Conservation (phyloP, 2,329 filamentous ascomycete species). For the Xylariaceae sp. region DNA sequence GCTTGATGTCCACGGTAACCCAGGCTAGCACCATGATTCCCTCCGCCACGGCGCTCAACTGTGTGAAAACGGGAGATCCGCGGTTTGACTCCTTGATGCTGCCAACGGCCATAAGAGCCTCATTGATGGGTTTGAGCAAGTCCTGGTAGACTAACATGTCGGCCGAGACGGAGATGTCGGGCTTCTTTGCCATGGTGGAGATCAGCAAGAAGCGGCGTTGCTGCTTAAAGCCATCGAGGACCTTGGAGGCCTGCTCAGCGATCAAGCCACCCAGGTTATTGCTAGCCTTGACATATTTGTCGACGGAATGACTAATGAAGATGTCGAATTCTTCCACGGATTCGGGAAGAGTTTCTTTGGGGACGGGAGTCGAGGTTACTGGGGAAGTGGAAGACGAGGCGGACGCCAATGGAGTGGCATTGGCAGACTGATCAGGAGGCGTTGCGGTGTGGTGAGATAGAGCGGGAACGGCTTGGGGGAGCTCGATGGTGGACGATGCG, state of each 20-base stretch:
- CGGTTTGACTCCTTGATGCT: constrained; percentile 85
- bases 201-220: constrained; percentile 89
- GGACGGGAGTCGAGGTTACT: constrained; percentile 45
- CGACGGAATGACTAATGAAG: constrained; percentile 76
- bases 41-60: constrained; percentile 86
- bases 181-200: constrained; percentile 90
- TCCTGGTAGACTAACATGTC: constrained; percentile 73
- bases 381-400: constrained; percentile 31
- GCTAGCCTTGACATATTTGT: constrained; percentile 79
- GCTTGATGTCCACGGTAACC: constrained; percentile 85
- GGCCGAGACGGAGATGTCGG: constrained; percentile 64
- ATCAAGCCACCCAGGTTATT: constrained; percentile 78
- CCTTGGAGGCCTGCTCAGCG: constrained; percentile 73
- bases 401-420: constrained; percentile 50
- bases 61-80: constrained; percentile 75
- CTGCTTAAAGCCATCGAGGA: constrained; percentile 74
- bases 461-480: constrained; percentile 58
- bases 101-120: constrained; percentile 78
- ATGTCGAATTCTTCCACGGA: constrained; percentile 88
- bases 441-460: constrained; percentile 50
- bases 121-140: constrained; percentile 85
- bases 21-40: constrained; percentile 89
- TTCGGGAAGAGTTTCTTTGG: constrained; percentile 69
- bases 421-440: constrained; percentile 43
- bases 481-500: constrained; percentile 74